Evolutionary conservation across 2,329 filamentous ascomycete species (phyloP).

Genomic region (Amylocarpus encephaloides): DNA sequence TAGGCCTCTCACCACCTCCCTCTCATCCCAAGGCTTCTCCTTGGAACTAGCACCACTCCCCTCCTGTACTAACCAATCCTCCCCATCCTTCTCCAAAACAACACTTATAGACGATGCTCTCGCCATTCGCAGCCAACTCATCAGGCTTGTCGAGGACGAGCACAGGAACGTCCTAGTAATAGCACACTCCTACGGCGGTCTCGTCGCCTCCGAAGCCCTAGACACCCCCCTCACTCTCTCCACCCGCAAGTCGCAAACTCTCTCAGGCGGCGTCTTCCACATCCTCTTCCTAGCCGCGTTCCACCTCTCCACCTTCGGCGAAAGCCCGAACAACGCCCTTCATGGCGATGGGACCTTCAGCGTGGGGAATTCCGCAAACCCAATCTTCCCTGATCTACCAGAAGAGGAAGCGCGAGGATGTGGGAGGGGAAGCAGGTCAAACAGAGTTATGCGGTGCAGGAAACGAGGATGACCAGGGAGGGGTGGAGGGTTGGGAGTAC

Average conservation of each 20-base stretch:
- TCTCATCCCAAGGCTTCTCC: not conserved
- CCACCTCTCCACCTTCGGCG: conserved; percentile 6
- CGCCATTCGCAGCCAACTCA: conserved; percentile 4
- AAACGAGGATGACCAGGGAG: too few relatives aligned
- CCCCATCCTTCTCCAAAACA: conserved; percentile 3
- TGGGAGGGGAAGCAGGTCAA: too few relatives aligned
- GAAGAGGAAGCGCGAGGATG: too few relatives aligned
- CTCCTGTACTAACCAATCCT: not conserved
- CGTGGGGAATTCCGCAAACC: too few relatives aligned
- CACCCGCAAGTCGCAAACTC: not conserved
- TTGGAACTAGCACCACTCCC: conserved; percentile 3
- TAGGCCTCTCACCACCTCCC: not conserved
- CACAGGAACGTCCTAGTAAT: not conserved
- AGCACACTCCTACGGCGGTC: conserved; percentile 10
- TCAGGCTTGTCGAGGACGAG: not conserved
- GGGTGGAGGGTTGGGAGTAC: too few relatives aligned
- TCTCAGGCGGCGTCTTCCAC: conserved; percentile 8
- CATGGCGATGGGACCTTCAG: too few relatives aligned
- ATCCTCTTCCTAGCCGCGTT: conserved; percentile 9
- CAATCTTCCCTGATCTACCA: too few relatives aligned
- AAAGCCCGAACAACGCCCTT: conserved; percentile 1
- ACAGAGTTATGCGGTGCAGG: too few relatives aligned
- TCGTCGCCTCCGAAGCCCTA: conserved; percentile 10
- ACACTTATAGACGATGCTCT: conserved; percentile 8
- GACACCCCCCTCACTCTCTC: conserved; percentile 4